Conservation (phyloP, 208 protist genomes). For the Porcisia hertigi region DNA sequence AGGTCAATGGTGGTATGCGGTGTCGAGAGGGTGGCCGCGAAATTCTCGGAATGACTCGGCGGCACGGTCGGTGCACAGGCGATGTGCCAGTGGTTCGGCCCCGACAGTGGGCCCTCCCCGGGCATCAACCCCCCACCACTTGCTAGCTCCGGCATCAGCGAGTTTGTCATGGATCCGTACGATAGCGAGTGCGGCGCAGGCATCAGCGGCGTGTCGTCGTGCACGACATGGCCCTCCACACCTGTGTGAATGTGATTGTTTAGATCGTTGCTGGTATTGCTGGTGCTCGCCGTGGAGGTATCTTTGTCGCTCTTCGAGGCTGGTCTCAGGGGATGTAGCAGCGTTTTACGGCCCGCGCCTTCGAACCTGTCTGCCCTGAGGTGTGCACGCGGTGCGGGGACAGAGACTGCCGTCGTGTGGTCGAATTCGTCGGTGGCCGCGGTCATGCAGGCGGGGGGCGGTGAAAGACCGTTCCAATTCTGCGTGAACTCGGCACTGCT, state of each 20-base stretch:
- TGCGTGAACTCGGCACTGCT: conserved; percentile 1
- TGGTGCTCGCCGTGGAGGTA: conserved; percentile 6
- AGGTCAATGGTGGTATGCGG: neutral
- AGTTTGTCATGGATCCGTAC: conserved; percentile 2
- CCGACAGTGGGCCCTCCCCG: conserved; percentile 19
- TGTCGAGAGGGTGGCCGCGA: neutral
- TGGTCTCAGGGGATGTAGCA: conserved; percentile 21
- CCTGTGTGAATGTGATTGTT: neutral
- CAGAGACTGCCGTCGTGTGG: neutral
- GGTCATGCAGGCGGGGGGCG: neutral
- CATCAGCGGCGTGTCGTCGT: conserved; percentile 7
- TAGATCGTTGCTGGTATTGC: conserved; percentile 10
- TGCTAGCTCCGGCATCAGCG: conserved; percentile 3
- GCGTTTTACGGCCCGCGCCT: conserved; percentile 6
- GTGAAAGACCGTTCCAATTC: conserved; percentile 4
- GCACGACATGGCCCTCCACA: conserved; percentile 4
- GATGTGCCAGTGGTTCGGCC: conserved; percentile 25
- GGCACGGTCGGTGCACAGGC: conserved; percentile 32
- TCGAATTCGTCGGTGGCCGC: neutral
- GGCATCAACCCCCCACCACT: conserved; percentile 5
- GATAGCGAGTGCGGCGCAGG: neutral
- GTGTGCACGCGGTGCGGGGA: neutral
- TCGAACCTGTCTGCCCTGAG: neutral
- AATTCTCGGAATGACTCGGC: conserved; percentile 25
- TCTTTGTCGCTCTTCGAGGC: neutral